These are phyloP conservation scores for Physcia stellaris DNA, from an alignment of 495 filamentous ascomycete genomes.

Conservation along the genomic window DNA sequence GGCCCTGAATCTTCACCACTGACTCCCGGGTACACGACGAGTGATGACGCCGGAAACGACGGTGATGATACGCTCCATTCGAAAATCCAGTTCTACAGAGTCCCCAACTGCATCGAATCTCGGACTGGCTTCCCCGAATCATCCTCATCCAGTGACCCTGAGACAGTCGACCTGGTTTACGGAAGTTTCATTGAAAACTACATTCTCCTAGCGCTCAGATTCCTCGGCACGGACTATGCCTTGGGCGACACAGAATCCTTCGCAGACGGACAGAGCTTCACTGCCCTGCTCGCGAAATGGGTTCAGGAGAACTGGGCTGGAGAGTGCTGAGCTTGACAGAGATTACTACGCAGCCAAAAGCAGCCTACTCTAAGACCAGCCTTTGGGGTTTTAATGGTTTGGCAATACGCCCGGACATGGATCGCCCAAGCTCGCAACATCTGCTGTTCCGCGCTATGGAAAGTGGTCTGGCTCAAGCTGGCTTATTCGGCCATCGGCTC, in stretches of 20 bases:
- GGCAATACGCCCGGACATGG: too few relatives aligned
- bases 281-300: slow-evolving; percentile 62
- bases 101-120: slow-evolving; percentile 72
- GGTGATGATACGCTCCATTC: slow-evolving; percentile 86
- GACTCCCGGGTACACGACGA: slow-evolving; percentile 75
- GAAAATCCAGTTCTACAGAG: slow-evolving; percentile 54
- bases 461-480: too few relatives aligned
- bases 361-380: too few relatives aligned
- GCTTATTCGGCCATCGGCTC: too few relatives aligned
- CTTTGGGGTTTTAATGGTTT: too few relatives aligned
- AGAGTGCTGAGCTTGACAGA: slow-evolving; percentile 25
- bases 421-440: too few relatives aligned
- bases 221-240: slow-evolving; percentile 42
- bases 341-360: slow-evolving; percentile 17
- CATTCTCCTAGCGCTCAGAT: slow-evolving; percentile 57
- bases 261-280: slow-evolving; percentile 52
- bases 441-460: too few relatives aligned
- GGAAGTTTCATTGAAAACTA: slow-evolving; percentile 79
- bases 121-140: slow-evolving; percentile 37
- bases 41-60: slow-evolving; percentile 69
- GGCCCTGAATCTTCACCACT: slow-evolving; percentile 30
- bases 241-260: slow-evolving; percentile 49
- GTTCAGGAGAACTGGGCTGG: slow-evolving; percentile 62
- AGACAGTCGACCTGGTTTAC: slow-evolving; percentile 75
- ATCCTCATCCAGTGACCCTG: slow-evolving; percentile 31